Percentiles rank a stretch among this genome's conserved stretches.
Conservation (phyloP, 768 basidiomycete genomes). For the Leccinum ochraceum region DNA sequence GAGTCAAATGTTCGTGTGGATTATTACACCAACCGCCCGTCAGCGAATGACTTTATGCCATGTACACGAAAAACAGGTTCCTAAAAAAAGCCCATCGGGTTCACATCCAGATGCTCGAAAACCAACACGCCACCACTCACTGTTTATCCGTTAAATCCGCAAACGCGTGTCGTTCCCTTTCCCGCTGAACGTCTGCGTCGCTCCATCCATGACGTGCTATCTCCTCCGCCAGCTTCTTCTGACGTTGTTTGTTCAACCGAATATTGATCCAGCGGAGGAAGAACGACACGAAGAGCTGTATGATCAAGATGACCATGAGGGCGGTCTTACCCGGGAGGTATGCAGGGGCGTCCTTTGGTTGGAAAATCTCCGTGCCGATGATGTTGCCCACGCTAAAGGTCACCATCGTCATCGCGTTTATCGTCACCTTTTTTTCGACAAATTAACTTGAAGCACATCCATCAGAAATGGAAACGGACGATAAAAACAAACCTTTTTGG, state of each 20-base stretch:
- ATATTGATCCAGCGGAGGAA: constrained; percentile 56
- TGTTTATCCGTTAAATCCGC: too few species aligned
- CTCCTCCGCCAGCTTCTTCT: constrained; percentile 40
- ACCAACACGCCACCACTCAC: too few species aligned
- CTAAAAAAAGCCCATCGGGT: constrained; percentile 28
- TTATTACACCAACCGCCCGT: not conserved
- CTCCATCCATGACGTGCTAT: constrained; percentile 54
- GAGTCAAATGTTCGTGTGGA: not conserved
- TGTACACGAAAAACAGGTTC: constrained; percentile 30
- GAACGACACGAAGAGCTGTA: constrained; percentile 50
- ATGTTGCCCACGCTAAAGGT: constrained; percentile 61
- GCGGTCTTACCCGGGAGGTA: constrained; percentile 70
- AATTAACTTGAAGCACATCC: not conserved
- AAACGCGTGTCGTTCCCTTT: too few species aligned
- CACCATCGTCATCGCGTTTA: constrained; percentile 59
- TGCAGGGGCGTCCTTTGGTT: constrained; percentile 56
- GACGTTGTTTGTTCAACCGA: constrained; percentile 52
- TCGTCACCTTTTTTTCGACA: constrained; percentile 42
- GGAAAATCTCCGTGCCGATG: constrained; percentile 63
- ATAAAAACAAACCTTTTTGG: constrained; percentile 51
- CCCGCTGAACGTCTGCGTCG: constrained; percentile 35
- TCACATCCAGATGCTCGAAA: too few species aligned
- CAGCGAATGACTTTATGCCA: too few species aligned
- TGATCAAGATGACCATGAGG: constrained; percentile 54
- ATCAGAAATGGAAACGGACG: not conserved